Percentiles rank a stretch among this genome's conserved stretches.
Evolutionary conservation across 805 yeast genomes (phyloP).

Genomic region (Kurtzmaniella fragi): DNA sequence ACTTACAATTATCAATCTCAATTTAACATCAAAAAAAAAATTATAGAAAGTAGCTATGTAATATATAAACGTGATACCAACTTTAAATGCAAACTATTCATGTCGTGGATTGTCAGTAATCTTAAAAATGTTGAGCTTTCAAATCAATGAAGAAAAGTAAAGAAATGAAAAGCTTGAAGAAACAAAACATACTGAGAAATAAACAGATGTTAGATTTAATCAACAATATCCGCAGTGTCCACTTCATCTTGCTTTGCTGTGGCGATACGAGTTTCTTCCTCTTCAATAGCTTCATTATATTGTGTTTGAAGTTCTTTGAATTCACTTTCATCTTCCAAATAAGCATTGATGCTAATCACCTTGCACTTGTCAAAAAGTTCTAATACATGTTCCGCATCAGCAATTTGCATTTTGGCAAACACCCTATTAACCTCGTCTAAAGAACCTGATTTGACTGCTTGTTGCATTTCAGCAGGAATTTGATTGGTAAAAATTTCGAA

Average conservation of each 20-base stretch:
- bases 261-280: conserved; percentile 6
- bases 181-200: not conserved
- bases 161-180: not conserved
- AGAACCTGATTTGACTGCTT: conserved; percentile 65
- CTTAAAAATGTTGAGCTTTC: too few species aligned
- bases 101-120: too few species aligned
- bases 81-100: too few species aligned
- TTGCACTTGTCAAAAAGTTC: conserved; percentile 75
- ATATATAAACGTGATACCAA: too few species aligned
- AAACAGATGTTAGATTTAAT: conserved; percentile 7
- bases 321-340: conserved; percentile 67
- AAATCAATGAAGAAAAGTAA: too few species aligned
- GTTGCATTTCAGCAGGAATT: conserved; percentile 59
- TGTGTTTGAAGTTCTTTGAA: conserved; percentile 52
- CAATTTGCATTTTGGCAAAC: conserved; percentile 65
- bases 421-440: conserved; percentile 80
- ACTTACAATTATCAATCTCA: too few species aligned
- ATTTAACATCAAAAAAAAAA: too few species aligned
- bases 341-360: conserved; percentile 76
- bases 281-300: conserved; percentile 26
- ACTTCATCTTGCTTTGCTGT: not conserved
- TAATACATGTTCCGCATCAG: conserved; percentile 74
- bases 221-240: conserved; percentile 18
- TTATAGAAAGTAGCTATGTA: too few species aligned
- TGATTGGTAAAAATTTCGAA: conserved; percentile 51